Conservation (phyloP, 306 rosid species). For the Begonia fuchsioides region DNA sequence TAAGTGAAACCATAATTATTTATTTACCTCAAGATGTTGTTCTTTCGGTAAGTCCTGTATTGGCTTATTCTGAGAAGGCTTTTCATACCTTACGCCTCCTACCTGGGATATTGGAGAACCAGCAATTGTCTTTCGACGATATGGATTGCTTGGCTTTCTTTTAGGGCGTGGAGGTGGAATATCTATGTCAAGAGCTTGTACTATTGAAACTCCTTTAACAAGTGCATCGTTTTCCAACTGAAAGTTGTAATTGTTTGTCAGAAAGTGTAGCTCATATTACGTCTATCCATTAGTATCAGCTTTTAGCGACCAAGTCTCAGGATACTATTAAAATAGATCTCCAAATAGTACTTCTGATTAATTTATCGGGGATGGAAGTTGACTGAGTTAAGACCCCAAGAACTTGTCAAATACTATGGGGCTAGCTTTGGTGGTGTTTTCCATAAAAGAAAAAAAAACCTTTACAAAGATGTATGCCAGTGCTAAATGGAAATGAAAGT, state of each 20-base stretch:
- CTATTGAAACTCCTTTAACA: constrained; percentile 62
- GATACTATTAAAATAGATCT: neutral
- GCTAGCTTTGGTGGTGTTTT: neutral
- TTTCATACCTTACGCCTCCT: constrained; percentile 64
- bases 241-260: constrained; percentile 11
- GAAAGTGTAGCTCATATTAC: neutral
- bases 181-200: constrained; percentile 66
- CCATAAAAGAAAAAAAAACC: neutral
- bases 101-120: constrained; percentile 33
- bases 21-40: constrained; percentile 48
- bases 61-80: constrained; percentile 34
- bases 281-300: neutral
- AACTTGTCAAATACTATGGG: neutral
- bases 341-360: neutral
- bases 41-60: constrained; percentile 58
- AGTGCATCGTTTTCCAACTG: constrained; percentile 98
- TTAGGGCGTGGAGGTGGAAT: constrained; percentile 99
- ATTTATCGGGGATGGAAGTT: neutral
- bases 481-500: neutral
- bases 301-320: neutral
- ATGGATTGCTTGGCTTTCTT: constrained; percentile 89
- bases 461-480: neutral
- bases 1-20: constrained; percentile 11
- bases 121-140: constrained; percentile 64
- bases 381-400: neutral